Conservation (phyloP, 208 protist genomes). For the Histomonas meleagridis region DNA sequence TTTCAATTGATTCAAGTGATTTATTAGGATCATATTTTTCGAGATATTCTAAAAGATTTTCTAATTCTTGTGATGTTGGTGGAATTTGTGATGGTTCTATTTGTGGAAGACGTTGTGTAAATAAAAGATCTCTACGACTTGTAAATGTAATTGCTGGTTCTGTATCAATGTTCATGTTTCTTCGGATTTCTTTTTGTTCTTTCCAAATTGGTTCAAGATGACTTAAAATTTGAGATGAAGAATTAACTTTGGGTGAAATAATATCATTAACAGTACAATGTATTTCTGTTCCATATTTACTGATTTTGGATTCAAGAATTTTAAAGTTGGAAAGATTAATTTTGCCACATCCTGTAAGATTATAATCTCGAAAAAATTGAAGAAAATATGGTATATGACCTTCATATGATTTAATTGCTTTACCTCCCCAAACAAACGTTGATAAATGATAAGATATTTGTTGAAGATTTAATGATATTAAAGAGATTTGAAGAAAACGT, state of each 20-base stretch:
- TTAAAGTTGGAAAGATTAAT: not conserved
- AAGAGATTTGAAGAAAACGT: not conserved
- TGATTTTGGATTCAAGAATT: not conserved
- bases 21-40: conserved; percentile 1
- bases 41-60: not conserved
- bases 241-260: not conserved
- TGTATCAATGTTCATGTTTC: not conserved
- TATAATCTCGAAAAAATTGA: not conserved
- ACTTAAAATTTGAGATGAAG: not conserved
- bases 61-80: not conserved
- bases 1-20: not conserved
- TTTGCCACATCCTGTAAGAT: not conserved
- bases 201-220: not conserved
- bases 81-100: not conserved
- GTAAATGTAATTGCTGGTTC: not conserved
- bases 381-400: not conserved
- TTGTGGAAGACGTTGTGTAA: not conserved
- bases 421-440: not conserved
- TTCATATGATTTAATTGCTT: not conserved
- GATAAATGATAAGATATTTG: not conserved
- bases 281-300: not conserved
- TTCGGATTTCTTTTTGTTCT: not conserved
- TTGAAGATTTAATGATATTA: not conserved
- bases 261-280: not conserved
- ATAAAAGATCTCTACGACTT: not conserved